Conservation (phyloP, 1,139 yeast species). For the Spencermartinsiella ligniputridi region DNA sequence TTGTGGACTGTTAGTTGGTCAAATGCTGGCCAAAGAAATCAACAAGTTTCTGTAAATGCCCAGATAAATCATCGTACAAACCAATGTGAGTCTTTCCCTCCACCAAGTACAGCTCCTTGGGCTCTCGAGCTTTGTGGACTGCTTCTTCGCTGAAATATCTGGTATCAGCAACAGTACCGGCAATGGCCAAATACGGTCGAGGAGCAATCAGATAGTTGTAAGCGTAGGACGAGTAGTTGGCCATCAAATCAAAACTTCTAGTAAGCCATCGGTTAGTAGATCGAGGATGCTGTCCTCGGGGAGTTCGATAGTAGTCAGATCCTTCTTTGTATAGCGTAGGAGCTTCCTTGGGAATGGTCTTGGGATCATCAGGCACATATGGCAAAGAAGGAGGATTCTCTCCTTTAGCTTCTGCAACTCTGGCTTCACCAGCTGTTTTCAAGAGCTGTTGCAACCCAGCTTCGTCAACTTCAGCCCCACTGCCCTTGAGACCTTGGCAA, state of each 20-base stretch:
- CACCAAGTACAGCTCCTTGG: slow-evolving; percentile 4
- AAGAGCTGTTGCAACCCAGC: not conserved
- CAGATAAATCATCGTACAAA: slow-evolving; percentile 3
- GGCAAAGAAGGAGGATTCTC: not conserved
- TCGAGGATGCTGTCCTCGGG: slow-evolving; percentile 2
- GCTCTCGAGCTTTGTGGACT: slow-evolving; percentile 2
- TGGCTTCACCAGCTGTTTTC: not conserved
- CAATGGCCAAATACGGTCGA: slow-evolving; percentile 5
- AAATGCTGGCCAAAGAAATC: slow-evolving; percentile 6
- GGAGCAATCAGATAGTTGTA: slow-evolving; percentile 1
- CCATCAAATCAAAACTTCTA: slow-evolving; percentile 1
- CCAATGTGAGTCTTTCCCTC: slow-evolving; percentile 1
- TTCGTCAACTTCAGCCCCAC: not conserved
- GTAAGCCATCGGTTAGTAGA: not conserved
- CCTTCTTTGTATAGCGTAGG: not conserved
- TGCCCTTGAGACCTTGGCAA: not conserved
- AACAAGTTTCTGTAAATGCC: slow-evolving; percentile 2
- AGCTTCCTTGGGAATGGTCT: not conserved
- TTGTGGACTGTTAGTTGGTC: not conserved
- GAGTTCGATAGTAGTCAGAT: slow-evolving; percentile 1
- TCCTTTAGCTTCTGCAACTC: not conserved
- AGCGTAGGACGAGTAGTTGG: not conserved
- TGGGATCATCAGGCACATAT: not conserved
- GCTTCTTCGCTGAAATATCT: slow-evolving; percentile 4
- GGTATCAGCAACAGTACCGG: slow-evolving; percentile 3